Percentiles rank a stretch among this genome's conserved stretches.
Evolutionary conservation across 768 basidiomycete genomes (phyloP).

Genomic region (Kwoniella europaea): DNA sequence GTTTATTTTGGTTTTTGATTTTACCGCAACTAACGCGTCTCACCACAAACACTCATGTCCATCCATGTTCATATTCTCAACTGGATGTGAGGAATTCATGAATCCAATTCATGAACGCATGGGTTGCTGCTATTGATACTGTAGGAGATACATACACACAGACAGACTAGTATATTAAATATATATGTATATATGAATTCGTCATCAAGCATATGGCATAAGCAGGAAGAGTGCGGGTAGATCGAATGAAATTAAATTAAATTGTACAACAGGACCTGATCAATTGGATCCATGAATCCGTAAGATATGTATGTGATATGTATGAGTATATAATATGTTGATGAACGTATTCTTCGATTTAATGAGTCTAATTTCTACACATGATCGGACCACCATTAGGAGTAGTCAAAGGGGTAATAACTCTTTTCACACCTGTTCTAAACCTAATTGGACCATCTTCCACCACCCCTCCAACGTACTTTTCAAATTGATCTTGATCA

Average conservation of each 20-base stretch:
- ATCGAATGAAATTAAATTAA: not conserved
- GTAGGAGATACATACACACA: too few relatives aligned
- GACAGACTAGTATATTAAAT: too few relatives aligned
- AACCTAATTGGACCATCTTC: slow-evolving; percentile 43
- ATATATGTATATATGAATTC: too few relatives aligned
- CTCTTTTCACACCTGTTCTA: slow-evolving; percentile 25
- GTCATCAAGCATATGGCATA: too few relatives aligned
- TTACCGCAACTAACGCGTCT: too few relatives aligned
- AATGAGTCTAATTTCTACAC: not conserved
- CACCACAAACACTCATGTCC: too few relatives aligned
- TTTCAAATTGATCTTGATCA: slow-evolving; percentile 22
- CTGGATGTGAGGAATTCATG: too few relatives aligned
- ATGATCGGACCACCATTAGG: slow-evolving; percentile 5
- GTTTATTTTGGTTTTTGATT: too few relatives aligned
- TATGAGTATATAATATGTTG: not conserved
- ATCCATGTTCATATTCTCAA: too few relatives aligned
- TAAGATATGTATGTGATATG: slow-evolving; percentile 1
- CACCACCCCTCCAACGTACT: slow-evolving; percentile 30
- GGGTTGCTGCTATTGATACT: too few relatives aligned
- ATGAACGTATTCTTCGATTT: too few relatives aligned
- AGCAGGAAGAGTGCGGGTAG: not conserved
- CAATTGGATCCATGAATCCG: not conserved
- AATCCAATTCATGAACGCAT: too few relatives aligned
- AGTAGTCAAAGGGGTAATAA: slow-evolving; percentile 18
- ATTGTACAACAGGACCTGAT: not conserved